These are phyloP conservation scores for Chalaropsis thielavioides DNA, from an alignment of 2,329 filamentous ascomycete genomes.

Conservation along the genomic window DNA sequence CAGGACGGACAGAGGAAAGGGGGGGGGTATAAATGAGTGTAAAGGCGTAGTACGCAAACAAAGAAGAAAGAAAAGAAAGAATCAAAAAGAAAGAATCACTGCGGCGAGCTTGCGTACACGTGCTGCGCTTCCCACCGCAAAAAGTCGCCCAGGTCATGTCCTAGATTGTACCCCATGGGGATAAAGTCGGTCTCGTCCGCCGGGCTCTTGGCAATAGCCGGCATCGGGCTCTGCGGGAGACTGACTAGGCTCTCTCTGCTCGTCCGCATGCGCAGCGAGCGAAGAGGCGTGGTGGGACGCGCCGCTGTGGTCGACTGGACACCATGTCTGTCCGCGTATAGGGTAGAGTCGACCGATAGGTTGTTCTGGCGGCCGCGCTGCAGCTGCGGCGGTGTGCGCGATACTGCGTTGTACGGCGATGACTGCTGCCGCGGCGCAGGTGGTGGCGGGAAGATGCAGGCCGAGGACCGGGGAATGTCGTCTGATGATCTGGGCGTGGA, in stretches of 20 bases:
- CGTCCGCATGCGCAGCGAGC: neutral
- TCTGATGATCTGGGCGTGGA: constrained; percentile 13
- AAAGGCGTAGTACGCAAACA: neutral
- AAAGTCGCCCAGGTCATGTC: constrained; percentile 45
- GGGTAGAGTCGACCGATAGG: neutral
- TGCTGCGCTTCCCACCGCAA: constrained; percentile 42
- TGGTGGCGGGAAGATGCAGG: constrained; percentile 4
- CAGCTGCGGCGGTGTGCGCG: neutral
- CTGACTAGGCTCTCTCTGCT: constrained; percentile 28
- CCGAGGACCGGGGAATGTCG: constrained; percentile 7
- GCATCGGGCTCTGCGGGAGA: constrained; percentile 38
- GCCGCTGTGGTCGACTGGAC: neutral
- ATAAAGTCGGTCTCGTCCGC: constrained; percentile 28
- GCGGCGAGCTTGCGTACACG: constrained; percentile 27
- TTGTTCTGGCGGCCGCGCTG: neutral
- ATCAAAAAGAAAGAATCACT: constrained; percentile 14
- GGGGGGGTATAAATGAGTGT: neutral
- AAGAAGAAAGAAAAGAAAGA: constrained; percentile 12
- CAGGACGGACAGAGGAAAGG: too few species aligned
- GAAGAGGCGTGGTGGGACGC: neutral
- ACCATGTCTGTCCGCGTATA: neutral
- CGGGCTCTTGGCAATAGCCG: constrained; percentile 26
- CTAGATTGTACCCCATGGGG: constrained; percentile 47
- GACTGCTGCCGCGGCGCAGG: neutral
- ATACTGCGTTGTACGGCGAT: constrained; percentile 8